These are phyloP conservation scores for Cyclanthera cordifolia DNA, from an alignment of 306 rosid genomes.

Conservation along the genomic window DNA sequence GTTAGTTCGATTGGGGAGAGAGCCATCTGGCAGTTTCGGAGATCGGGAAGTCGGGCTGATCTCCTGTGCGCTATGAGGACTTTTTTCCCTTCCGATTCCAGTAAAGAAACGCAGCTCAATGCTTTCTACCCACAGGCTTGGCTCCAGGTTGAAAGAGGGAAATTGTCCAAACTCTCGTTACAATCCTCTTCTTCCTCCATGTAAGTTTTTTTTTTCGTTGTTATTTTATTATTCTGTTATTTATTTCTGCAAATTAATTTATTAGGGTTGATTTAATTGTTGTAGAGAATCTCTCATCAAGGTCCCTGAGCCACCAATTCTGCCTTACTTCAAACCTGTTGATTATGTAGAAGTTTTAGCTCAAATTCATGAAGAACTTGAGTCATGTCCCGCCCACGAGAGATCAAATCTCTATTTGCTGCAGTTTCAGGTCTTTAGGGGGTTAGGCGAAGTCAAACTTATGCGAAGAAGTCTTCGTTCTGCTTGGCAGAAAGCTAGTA, in stretches of 20 bases:
- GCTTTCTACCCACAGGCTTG: slow-evolving; percentile 79
- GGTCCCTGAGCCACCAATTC: slow-evolving; percentile 68
- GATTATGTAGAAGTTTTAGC: slow-evolving; percentile 85
- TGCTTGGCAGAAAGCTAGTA: slow-evolving; percentile 75
- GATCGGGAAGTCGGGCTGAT: slow-evolving; percentile 63
- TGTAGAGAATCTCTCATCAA: slow-evolving; percentile 79
- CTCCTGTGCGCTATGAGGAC: slow-evolving; percentile 75
- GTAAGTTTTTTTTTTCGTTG: slow-evolving; percentile 32
- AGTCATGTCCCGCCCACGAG: slow-evolving; percentile 54
- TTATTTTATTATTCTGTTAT: not conserved
- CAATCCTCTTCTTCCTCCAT: slow-evolving; percentile 56
- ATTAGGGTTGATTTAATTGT: slow-evolving; percentile 15
- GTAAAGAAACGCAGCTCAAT: slow-evolving; percentile 60
- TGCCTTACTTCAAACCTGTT: slow-evolving; percentile 61
- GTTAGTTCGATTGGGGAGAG: slow-evolving; percentile 23
- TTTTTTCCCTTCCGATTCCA: slow-evolving; percentile 64
- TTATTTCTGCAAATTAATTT: not conserved
- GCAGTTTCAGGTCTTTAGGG: slow-evolving; percentile 76
- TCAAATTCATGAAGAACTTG: slow-evolving; percentile 93
- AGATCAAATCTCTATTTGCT: slow-evolving; percentile 64
- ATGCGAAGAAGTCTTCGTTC: slow-evolving; percentile 79
- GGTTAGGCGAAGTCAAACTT: slow-evolving; percentile 70
- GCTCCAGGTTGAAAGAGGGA: slow-evolving; percentile 96
- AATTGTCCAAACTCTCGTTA: slow-evolving; percentile 51
- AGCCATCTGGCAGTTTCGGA: slow-evolving; percentile 46